Percentiles rank a stretch among this genome's conserved stretches.
phyloP scores from a whole-genome alignment of 768 basidiomycete species.

The Sistotremastrum suecicum region DNA sequence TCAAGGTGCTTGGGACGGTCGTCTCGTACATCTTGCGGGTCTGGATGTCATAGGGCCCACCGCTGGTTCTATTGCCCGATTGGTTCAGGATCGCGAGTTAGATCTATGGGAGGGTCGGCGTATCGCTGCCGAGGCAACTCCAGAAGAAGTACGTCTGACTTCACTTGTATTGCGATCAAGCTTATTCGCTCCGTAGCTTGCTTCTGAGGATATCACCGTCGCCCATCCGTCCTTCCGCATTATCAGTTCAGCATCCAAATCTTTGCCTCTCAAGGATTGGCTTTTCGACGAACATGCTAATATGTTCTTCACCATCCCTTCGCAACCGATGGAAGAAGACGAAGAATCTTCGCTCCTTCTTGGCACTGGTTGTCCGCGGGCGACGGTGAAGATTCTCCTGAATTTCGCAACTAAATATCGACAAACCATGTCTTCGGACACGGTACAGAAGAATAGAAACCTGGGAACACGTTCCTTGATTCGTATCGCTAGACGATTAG shows the following conservation, averaged over 20 bases:
- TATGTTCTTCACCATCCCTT: conserved; percentile 52
- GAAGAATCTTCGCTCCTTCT: conserved; percentile 38
- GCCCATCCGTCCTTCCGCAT: conserved; percentile 46
- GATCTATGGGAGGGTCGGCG: conserved; percentile 55
- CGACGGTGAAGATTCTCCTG: conserved; percentile 27
- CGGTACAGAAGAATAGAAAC: conserved; percentile 44
- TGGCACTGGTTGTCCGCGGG: conserved; percentile 33
- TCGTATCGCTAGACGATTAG: conserved; percentile 36
- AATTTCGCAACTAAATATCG: conserved; percentile 46
- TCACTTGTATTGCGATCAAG: background rate
- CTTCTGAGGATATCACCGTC: conserved; percentile 28
- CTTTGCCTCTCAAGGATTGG: conserved; percentile 55
- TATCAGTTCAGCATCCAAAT: conserved; percentile 49
- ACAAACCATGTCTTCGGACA: conserved; percentile 36
- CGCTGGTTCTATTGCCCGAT: conserved; percentile 43
- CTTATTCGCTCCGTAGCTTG: conserved; percentile 2
- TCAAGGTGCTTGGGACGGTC: conserved; percentile 43
- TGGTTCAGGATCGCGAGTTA: conserved; percentile 46
- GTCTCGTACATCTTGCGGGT: conserved; percentile 43
- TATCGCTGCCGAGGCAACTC: conserved; percentile 34
- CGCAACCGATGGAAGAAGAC: conserved; percentile 39
- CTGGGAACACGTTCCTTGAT: conserved; percentile 48
- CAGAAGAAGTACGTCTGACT: conserved; percentile 26
- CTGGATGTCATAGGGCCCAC: conserved; percentile 54
- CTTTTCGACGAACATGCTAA: conserved; percentile 51